phyloP scores from a whole-genome alignment of 306 rosid genomes.

The Citrullus mucosospermus region DNA sequence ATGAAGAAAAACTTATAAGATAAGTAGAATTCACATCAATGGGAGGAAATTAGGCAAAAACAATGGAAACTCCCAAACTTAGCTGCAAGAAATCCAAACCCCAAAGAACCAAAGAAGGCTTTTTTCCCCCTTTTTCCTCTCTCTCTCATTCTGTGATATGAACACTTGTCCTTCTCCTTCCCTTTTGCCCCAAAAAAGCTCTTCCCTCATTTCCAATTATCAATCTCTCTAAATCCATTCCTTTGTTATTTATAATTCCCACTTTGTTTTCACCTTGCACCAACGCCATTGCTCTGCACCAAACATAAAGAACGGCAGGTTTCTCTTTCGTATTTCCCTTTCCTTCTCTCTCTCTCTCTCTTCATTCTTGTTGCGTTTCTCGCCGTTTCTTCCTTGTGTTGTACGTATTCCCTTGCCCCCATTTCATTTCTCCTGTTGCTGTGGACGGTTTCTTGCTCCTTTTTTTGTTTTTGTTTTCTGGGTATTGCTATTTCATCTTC shows the following conservation, averaged over 20 bases:
- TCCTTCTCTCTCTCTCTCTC: background rate
- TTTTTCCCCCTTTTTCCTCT: background rate
- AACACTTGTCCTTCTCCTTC: background rate
- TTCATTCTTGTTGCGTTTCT: conserved; percentile 3
- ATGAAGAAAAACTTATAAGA: background rate
- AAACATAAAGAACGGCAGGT: conserved; percentile 23
- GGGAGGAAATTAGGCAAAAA: background rate
- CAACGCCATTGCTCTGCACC: conserved; percentile 13
- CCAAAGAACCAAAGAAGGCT: background rate
- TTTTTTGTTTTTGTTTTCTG: background rate
- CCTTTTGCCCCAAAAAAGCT: background rate
- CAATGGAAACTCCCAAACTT: background rate
- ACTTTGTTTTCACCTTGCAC: conserved; percentile 4
- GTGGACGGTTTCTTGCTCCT: background rate
- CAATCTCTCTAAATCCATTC: conserved; percentile 16
- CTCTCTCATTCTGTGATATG: background rate
- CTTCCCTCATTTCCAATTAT: background rate
- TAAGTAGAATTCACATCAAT: background rate
- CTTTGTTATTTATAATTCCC: conserved; percentile 1
- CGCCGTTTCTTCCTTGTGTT: background rate
- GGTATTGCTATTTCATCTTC: background rate
- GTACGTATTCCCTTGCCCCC: background rate
- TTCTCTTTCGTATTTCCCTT: background rate
- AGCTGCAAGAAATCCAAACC: background rate
- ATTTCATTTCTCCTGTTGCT: background rate